These are phyloP conservation scores for Tylopilus plumbeoviolaceoides DNA, from an alignment of 768 basidiomycete species.

Conservation along the genomic window DNA sequence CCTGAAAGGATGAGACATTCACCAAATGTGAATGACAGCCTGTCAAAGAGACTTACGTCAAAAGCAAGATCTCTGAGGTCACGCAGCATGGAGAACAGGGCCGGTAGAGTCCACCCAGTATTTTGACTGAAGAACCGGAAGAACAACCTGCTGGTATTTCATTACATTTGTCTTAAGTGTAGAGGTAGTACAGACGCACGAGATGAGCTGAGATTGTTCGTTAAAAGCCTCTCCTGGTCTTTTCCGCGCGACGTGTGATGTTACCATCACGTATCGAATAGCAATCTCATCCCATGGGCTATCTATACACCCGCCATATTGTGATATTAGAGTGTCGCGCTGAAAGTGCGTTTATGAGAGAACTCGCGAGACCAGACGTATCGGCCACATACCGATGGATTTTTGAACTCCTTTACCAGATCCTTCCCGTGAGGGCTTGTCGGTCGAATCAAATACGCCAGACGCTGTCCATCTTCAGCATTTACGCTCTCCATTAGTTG, in stretches of 20 bases:
- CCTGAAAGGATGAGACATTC: slow-evolving; percentile 34
- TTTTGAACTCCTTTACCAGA: slow-evolving; percentile 67
- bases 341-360: slow-evolving; percentile 35
- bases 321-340: slow-evolving; percentile 18
- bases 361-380: background rate
- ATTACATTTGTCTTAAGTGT: background rate
- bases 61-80: slow-evolving; percentile 84
- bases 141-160: slow-evolving; percentile 50
- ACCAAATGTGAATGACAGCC: background rate
- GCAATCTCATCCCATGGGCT: slow-evolving; percentile 85
- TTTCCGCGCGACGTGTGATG: slow-evolving; percentile 64
- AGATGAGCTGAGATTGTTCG: slow-evolving; percentile 70
- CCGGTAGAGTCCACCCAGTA: slow-evolving; percentile 83
- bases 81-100: slow-evolving; percentile 73
- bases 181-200: slow-evolving; percentile 46
- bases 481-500: slow-evolving; percentile 60
- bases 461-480: slow-evolving; percentile 60
- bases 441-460: slow-evolving; percentile 73
- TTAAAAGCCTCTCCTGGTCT: slow-evolving; percentile 72
- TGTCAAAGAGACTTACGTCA: slow-evolving; percentile 48
- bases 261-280: slow-evolving; percentile 75
- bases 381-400: slow-evolving; percentile 39
- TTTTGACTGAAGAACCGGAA: slow-evolving; percentile 76
- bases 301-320: slow-evolving; percentile 58
- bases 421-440: slow-evolving; percentile 76